Evolutionary conservation across 2,329 filamentous ascomycete species (phyloP).

Genomic region (Endothia cerciana): DNA sequence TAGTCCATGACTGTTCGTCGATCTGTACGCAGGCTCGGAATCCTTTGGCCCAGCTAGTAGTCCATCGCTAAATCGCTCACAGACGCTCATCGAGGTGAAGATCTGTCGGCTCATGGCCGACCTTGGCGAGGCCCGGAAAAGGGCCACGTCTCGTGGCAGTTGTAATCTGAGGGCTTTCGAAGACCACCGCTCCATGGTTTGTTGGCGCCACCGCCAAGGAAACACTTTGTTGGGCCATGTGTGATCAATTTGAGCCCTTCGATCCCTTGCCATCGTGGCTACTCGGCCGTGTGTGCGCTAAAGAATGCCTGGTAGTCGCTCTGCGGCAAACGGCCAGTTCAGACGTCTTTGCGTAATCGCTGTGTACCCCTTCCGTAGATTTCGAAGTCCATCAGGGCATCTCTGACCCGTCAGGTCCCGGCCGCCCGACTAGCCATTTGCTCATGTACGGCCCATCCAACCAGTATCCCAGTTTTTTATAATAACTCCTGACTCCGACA

Average conservation of each 20-base stretch:
- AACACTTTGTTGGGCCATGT: not conserved
- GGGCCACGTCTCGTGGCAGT: not conserved
- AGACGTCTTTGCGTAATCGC: conserved; percentile 44
- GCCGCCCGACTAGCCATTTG: conserved; percentile 62
- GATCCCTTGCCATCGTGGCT: not conserved
- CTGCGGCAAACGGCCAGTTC: no score
- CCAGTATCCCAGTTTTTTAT: conserved; percentile 89
- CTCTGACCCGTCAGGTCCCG: conserved; percentile 31
- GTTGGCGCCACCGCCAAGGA: not conserved
- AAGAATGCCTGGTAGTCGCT: no score
- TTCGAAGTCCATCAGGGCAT: not conserved
- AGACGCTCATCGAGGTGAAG: not conserved
- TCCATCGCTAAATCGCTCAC: not conserved
- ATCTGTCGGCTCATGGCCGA: not conserved
- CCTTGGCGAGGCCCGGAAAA: not conserved
- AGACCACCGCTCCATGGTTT: not conserved
- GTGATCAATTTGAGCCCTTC: not conserved
- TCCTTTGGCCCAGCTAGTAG: not conserved
- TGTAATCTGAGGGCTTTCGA: not conserved
- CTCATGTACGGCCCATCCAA: conserved; percentile 88
- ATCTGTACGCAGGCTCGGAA: not conserved
- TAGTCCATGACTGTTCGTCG: not conserved
- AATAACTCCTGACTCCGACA: conserved; percentile 94
- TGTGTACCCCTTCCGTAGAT: conserved; percentile 6
- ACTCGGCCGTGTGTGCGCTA: not conserved